Evolutionary conservation across 148 eudicot species (phyloP).

Genomic region (Camellia japonica): DNA sequence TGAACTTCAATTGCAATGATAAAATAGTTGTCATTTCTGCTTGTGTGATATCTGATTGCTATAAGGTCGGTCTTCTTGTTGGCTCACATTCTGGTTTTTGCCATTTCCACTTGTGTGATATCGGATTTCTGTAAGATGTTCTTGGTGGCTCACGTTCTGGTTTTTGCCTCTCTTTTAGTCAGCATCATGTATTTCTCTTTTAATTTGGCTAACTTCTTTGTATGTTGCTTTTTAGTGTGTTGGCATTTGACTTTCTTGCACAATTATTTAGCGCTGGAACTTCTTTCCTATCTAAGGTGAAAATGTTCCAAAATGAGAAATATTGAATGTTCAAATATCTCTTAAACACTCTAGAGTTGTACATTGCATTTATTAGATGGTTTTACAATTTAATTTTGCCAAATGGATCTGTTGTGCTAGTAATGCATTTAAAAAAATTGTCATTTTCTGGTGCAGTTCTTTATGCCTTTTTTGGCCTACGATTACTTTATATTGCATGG

Average conservation of each 20-base stretch:
- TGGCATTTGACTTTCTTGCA: neutral
- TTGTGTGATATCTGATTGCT: neutral
- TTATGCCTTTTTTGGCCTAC: constrained; percentile 83
- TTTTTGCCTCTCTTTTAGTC: neutral
- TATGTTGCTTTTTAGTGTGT: neutral
- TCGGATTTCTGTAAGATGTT: neutral
- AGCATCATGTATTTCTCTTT: neutral
- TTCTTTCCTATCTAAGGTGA: neutral
- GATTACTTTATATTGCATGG: constrained; percentile 98
- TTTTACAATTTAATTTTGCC: neutral
- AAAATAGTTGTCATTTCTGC: neutral
- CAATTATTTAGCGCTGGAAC: neutral
- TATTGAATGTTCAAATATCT: neutral
- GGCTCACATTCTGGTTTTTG: neutral
- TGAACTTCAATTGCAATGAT: neutral
- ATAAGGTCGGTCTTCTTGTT: neutral
- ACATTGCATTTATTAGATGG: too few species aligned
- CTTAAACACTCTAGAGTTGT: neutral
- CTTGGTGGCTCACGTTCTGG: neutral
- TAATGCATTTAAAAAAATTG: constrained; percentile 6
- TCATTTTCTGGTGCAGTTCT: constrained; percentile 61
- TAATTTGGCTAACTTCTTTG: neutral
- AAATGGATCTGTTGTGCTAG: neutral
- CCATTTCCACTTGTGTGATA: neutral
- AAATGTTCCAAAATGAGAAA: neutral